Conservation (phyloP, 2,329 filamentous ascomycete genomes). For the Aspergillus sp. region DNA sequence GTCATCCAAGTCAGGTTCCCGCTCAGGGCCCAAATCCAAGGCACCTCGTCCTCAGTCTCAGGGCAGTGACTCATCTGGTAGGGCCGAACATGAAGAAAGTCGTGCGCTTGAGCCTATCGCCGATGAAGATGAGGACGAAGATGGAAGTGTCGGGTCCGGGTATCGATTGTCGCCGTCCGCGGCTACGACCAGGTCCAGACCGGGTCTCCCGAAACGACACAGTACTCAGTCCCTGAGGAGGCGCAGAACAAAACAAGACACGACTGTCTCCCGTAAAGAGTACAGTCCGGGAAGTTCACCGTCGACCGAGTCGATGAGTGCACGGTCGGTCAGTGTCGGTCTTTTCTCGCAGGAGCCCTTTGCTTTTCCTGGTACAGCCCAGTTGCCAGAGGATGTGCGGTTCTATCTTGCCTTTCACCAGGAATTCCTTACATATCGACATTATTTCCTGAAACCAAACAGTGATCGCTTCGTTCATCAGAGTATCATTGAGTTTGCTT, state of each 20-base stretch:
- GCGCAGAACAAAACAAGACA: conserved; percentile 19
- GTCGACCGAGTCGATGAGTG: conserved; percentile 38
- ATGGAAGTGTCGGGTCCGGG: conserved; percentile 14
- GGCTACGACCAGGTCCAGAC: conserved; percentile 13
- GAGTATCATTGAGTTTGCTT: conserved; percentile 66
- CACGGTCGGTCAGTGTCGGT: conserved; percentile 26
- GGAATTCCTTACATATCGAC: conserved; percentile 71
- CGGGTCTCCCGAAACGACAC: conserved; percentile 20
- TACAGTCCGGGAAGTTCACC: conserved; percentile 43
- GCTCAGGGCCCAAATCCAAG: conserved; percentile 39
- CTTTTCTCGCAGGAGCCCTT: conserved; percentile 18
- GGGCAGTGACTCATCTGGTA: conserved; percentile 50
- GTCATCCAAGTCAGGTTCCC: conserved; percentile 40
- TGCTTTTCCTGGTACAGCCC: conserved; percentile 18
- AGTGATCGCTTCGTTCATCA: conserved; percentile 67
- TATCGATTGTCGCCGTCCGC: conserved; percentile 17
- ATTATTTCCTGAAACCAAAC: conserved; percentile 75
- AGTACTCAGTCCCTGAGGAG: conserved; percentile 26
- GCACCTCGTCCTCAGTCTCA: conserved; percentile 31
- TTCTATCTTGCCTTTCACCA: conserved; percentile 75
- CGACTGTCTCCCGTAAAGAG: conserved; percentile 35
- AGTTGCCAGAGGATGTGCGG: conserved; percentile 60
- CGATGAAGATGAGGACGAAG: conserved; percentile 38
- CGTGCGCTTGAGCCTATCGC: conserved; percentile 37
- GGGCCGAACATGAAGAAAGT: conserved; percentile 37